phyloP scores from a whole-genome alignment of 2,329 filamentous ascomycete species.

The Diaporthe eres region DNA sequence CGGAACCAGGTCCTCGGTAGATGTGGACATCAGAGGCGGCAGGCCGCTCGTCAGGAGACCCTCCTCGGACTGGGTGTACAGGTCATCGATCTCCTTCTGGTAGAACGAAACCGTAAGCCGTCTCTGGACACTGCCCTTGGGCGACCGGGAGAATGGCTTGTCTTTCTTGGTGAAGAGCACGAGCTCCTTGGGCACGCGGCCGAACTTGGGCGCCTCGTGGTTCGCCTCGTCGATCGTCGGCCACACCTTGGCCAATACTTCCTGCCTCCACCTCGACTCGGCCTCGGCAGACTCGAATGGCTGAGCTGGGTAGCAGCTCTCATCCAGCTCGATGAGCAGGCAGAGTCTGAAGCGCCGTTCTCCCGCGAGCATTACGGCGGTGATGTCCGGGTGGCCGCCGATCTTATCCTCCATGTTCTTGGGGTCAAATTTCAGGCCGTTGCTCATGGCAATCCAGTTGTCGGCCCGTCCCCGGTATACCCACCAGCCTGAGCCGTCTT shows the following conservation, averaged over 20 bases:
- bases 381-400: slow-evolving; percentile 25
- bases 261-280: slow-evolving; percentile 27
- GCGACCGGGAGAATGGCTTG: slow-evolving; percentile 35
- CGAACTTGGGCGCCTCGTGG: slow-evolving; percentile 38
- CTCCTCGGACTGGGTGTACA: slow-evolving; percentile 35
- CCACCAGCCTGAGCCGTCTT: slow-evolving; percentile 45
- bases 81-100: slow-evolving; percentile 37
- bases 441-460: slow-evolving; percentile 52
- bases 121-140: slow-evolving; percentile 39
- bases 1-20: slow-evolving; percentile 24
- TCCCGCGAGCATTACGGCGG: slow-evolving; percentile 37
- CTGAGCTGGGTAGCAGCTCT: slow-evolving; percentile 5
- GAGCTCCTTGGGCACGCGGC: slow-evolving; percentile 38
- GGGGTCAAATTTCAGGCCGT: slow-evolving; percentile 52
- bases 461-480: slow-evolving; percentile 48
- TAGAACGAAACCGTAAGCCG: slow-evolving; percentile 32
- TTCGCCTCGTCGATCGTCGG: slow-evolving; percentile 39
- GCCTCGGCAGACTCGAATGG: slow-evolving; percentile 17
- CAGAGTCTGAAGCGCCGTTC: slow-evolving; percentile 37
- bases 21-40: slow-evolving; percentile 25
- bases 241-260: slow-evolving; percentile 32
- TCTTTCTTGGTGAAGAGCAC: slow-evolving; percentile 36
- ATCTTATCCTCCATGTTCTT: slow-evolving; percentile 46
- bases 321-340: slow-evolving; percentile 37
- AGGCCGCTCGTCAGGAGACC: slow-evolving; percentile 34